Base-by-base conservation (phyloP, 495 filamentous ascomycete species). In the Podospora anserina region DNA sequence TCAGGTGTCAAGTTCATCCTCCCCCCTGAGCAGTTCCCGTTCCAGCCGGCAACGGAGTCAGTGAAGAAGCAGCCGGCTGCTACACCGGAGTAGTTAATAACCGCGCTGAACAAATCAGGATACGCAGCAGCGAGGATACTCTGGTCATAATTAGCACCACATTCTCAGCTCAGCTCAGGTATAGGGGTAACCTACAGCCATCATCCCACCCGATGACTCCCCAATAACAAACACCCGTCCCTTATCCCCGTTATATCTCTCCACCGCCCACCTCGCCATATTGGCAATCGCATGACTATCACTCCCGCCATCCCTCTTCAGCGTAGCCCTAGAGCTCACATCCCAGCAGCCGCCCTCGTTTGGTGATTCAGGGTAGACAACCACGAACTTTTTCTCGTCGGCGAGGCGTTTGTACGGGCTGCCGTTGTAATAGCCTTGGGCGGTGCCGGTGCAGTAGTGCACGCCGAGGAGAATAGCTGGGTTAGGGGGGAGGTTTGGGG, bases 331-430 rank as follows among this genome's bases (percentile, higher is more conserved):
- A 1, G 84, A 86, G 28, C 82, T 82, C 53, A 88, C 85, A 67
- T 90, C 88, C 86, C 87, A 90, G 78, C 87, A 89, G 28, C 72
- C 79, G 56, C 79, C 82, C n/a, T 68, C 65, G 71, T 81, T 80
- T 15, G 82, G 79, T 5, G 83, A 81, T 60, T 82, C 75, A 1
- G 84, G 85, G 76, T 84, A 87, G 75, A 87, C 85, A 69, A 86
- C 80, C 39, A 87, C 83, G 72, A 85, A 88, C 49, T 85, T 85
- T 63, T 87, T 78, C 27, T 74, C 62, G 57, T 88, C 87, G 20
- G 85, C 82, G 15, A 82, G 77, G 1, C 72, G 68, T 7, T 82
- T 83, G 64, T 83, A 86, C 11, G 81, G 82, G 0, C 82, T 81
- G 56, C 78, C 78, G 3, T 63, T 71, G 76, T 82, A 88, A 73